Base-by-base conservation (phyloP, 2,329 filamentous ascomycete genomes). In the Diplodia mutila region DNA sequence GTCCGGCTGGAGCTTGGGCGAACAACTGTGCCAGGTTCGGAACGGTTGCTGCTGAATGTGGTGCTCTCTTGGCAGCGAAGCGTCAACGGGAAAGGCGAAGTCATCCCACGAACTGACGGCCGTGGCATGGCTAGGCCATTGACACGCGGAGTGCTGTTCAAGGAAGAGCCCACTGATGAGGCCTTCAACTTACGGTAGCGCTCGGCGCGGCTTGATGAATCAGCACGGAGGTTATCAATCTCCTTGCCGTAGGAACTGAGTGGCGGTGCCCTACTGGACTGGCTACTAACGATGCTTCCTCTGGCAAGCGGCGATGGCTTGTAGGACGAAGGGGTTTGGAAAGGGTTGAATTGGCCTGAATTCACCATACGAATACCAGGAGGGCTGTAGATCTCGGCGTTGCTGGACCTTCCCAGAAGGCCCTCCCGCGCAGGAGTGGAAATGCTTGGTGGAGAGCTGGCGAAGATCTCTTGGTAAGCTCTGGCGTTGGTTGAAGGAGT, bases 261-360 rank as follows among this genome's bases (percentile, higher is more conserved):
- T 2, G 18, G 23, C 27, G 59, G 42, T 25, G 49, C 6, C 18
- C 59, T 18, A 27, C 59, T 63, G 27, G 59, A 63, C 7, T 37
- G 18, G 46, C 59, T 63, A 27, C 59, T 63, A 4, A 63, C 59
- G 16, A 37, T 37, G n/a, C 59, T 63, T 12, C 59, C 59, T 29
- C 46, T 29, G 5, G 59, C 29, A 23, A 63, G 59, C 21, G 59
- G 59, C 18, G 59, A 63, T 23, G 25, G n/a, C 12, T 3, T 16
- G 27, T 63, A 25, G 0, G 27, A 25, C 12, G 59, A 25, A 16
- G 46, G 59, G 14, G 59, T 63, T 18, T 27, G 59, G 29, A 25
- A 23, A 12, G 21, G 49, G 7, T 21, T 25, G 14, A 11, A 32
- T 11, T 48, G 39, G 25, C 12, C 59, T 11, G 42, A 3, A 12